Evolutionary conservation across 495 filamentous ascomycete genomes (phyloP).

Genomic region (Achaetomiella virescens): DNA sequence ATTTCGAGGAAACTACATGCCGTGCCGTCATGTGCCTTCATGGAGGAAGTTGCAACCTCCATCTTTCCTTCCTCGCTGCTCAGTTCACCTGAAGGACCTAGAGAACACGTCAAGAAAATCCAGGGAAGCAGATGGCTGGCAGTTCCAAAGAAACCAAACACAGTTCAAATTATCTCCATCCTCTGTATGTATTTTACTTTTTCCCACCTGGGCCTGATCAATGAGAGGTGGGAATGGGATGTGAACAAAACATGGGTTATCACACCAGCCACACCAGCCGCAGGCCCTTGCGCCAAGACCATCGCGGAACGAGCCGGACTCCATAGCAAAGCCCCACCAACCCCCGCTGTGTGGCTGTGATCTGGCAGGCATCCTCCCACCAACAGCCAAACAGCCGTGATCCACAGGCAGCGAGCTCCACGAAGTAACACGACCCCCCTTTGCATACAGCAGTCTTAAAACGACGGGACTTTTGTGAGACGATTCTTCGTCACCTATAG

Average conservation of each 20-base stretch:
- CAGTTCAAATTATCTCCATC: too few species aligned
- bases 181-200: too few species aligned
- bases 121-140: too few species aligned
- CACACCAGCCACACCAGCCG: slow-evolving; percentile 1
- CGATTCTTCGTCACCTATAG: neutral
- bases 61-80: neutral
- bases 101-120: too few species aligned
- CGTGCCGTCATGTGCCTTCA: too few species aligned
- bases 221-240: too few species aligned
- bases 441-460: neutral
- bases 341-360: slow-evolving; percentile 10
- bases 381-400: neutral
- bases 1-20: too few species aligned
- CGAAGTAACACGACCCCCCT: neutral
- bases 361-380: slow-evolving; percentile 14
- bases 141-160: too few species aligned
- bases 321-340: neutral
- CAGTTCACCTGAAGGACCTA: too few species aligned
- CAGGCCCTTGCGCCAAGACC: neutral
- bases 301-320: neutral
- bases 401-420: slow-evolving; percentile 1
- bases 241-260: too few species aligned
- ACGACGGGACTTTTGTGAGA: neutral
- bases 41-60: neutral
- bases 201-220: too few species aligned